Conservation (phyloP, 768 basidiomycete species). For the Goffeauzyma gilvescens region DNA sequence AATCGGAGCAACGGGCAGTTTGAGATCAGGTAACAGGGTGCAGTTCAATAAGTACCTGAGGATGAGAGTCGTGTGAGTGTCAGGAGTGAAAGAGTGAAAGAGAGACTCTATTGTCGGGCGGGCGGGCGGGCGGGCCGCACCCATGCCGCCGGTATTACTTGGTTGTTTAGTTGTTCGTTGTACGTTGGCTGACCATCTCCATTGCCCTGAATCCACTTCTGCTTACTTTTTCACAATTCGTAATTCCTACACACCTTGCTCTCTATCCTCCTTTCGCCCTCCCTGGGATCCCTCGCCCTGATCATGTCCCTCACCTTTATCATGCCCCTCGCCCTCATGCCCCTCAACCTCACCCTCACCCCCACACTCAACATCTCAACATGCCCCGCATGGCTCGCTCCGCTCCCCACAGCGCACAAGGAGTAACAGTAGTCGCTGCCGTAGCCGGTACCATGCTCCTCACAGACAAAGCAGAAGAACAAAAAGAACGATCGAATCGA, state of each 20-base stretch:
- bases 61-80: constrained; percentile 25
- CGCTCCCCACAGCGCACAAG: constrained; percentile 19
- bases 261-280: no score
- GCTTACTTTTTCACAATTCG: no score
- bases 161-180: no score
- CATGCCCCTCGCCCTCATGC: no score
- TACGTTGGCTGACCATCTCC: no score
- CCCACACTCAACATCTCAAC: not conserved
- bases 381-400: not conserved
- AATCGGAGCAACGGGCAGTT: constrained; percentile 19
- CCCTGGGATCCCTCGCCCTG: no score
- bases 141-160: no score
- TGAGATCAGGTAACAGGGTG: constrained; percentile 24
- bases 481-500: constrained; percentile 3
- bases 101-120: no score
- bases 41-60: constrained; percentile 26
- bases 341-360: not conserved
- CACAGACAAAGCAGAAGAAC: constrained; percentile 11
- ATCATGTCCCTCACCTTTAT: no score
- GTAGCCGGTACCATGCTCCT: constrained; percentile 15
- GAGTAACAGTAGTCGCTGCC: constrained; percentile 27
- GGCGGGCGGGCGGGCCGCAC: no score
- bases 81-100: not conserved
- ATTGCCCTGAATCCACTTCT: no score
- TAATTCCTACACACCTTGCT: no score